phyloP scores from a whole-genome alignment of 176 grass and related monocot genomes.

The Cenchrus americanus region DNA sequence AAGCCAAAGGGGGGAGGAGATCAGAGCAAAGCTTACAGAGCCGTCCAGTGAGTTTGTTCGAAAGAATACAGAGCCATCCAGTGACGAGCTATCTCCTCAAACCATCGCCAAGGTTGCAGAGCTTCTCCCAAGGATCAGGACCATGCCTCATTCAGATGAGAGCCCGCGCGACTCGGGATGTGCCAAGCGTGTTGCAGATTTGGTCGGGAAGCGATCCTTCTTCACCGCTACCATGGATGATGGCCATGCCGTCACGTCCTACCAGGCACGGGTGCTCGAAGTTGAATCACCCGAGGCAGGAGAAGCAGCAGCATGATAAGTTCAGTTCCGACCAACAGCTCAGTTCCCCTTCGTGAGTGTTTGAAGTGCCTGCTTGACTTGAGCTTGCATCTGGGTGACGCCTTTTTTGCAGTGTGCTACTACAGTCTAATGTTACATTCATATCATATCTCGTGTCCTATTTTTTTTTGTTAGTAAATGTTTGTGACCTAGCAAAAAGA shows the following conservation, averaged over 20 bases:
- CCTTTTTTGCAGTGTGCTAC: conserved; percentile 37
- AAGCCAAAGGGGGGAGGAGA: conserved; percentile 1
- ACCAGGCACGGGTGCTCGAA: conserved; percentile 46
- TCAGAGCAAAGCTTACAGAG: conserved; percentile 19
- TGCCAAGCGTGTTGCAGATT: conserved; percentile 71
- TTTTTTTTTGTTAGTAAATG: conserved; percentile 38
- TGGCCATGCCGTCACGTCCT: conserved; percentile 34
- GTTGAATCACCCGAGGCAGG: conserved; percentile 30
- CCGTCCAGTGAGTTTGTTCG: not conserved
- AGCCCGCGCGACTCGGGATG: conserved; percentile 84
- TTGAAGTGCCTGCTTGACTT: conserved; percentile 46
- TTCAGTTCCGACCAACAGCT: conserved; percentile 19
- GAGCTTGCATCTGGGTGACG: conserved; percentile 33
- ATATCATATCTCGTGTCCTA: conserved; percentile 31
- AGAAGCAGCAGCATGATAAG: conserved; percentile 10
- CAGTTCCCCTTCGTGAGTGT: conserved; percentile 3
- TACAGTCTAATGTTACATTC: conserved; percentile 33
- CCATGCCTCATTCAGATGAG: conserved; percentile 38
- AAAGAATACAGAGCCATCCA: not conserved
- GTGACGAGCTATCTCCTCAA: conserved; percentile 45
- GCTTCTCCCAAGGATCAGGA: conserved; percentile 76
- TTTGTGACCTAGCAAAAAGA: conserved; percentile 23
- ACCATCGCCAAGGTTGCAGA: conserved; percentile 68
- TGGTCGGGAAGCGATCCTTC: conserved; percentile 59
- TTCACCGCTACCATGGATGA: conserved; percentile 45